phyloP scores from a whole-genome alignment of 1,284 basidiomycete genomes.

The Sanghuangporus sanghuang region DNA sequence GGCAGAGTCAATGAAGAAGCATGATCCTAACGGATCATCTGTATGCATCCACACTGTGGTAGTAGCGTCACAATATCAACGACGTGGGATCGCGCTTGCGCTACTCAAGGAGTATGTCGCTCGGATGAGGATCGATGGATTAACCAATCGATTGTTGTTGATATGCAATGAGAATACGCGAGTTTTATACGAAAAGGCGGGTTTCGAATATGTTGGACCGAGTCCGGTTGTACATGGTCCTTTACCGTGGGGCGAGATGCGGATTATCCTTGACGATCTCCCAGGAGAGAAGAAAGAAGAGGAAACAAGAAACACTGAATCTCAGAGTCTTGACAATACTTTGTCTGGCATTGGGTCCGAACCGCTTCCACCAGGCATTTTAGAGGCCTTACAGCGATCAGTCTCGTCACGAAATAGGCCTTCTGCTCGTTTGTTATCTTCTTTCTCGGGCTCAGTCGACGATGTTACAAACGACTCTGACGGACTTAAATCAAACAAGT shows the following conservation, averaged over 20 bases:
- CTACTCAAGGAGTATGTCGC: constrained; percentile 56
- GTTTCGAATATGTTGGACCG: constrained; percentile 53
- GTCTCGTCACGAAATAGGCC: constrained; percentile 29
- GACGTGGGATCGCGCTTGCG: constrained; percentile 45
- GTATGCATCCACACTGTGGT: constrained; percentile 70
- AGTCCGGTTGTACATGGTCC: constrained; percentile 59
- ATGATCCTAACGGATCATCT: constrained; percentile 45
- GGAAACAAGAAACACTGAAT: constrained; percentile 4
- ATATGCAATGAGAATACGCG: constrained; percentile 59
- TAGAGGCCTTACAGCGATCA: constrained; percentile 45
- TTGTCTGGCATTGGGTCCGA: neutral
- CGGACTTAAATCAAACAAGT: constrained; percentile 41
- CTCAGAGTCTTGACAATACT: neutral
- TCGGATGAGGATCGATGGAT: constrained; percentile 33
- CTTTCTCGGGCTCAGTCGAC: constrained; percentile 39
- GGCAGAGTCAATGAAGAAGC: constrained; percentile 61
- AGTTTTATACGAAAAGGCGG: constrained; percentile 52
- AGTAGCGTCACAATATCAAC: constrained; percentile 37
- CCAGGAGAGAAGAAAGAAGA: neutral
- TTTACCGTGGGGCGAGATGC: constrained; percentile 63
- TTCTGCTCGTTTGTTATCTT: constrained; percentile 34
- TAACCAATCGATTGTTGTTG: constrained; percentile 47
- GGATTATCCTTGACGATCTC: constrained; percentile 23
- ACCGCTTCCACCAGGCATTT: constrained; percentile 41
- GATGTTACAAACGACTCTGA: constrained; percentile 35